Conservation (phyloP, 108 stramenopile genomes). For the Skeletonema costatum region DNA sequence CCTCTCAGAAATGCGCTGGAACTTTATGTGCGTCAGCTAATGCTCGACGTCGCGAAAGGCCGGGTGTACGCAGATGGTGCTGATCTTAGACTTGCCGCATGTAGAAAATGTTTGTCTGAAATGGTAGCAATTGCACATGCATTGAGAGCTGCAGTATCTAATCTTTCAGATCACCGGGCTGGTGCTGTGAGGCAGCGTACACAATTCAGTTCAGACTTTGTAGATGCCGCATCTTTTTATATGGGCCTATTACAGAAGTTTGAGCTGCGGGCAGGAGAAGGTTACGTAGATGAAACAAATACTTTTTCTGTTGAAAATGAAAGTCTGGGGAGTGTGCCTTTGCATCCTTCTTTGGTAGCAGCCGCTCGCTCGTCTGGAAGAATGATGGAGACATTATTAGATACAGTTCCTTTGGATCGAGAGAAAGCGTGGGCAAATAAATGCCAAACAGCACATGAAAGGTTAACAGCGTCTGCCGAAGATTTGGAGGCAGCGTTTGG, state of each 20-base stretch:
- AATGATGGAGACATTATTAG: conserved; percentile 78
- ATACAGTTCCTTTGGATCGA: conserved; percentile 86
- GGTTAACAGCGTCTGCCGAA: conserved; percentile 56
- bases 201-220: conserved; percentile 67
- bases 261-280: conserved; percentile 32
- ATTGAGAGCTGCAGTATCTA: conserved; percentile 83
- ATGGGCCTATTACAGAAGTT: conserved; percentile 59
- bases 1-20: conserved; percentile 77
- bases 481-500: conserved; percentile 70
- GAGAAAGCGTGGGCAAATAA: conserved; percentile 78
- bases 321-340: conserved; percentile 52
- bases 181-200: conserved; percentile 65
- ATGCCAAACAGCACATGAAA: conserved; percentile 73
- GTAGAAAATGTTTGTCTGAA: conserved; percentile 75
- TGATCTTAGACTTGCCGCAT: conserved; percentile 68
- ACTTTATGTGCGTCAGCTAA: conserved; percentile 79
- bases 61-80: conserved; percentile 78
- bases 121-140: conserved; percentile 83
- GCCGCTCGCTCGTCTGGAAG: conserved; percentile 79
- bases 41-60: conserved; percentile 74
- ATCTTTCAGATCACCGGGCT: conserved; percentile 81
- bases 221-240: conserved; percentile 54
- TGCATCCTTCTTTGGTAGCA: conserved; percentile 71
- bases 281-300: not conserved
- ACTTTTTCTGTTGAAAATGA: conserved; percentile 21